Conservation (phyloP, 2,329 filamentous ascomycete species). For the Curvularia verruculosa region DNA sequence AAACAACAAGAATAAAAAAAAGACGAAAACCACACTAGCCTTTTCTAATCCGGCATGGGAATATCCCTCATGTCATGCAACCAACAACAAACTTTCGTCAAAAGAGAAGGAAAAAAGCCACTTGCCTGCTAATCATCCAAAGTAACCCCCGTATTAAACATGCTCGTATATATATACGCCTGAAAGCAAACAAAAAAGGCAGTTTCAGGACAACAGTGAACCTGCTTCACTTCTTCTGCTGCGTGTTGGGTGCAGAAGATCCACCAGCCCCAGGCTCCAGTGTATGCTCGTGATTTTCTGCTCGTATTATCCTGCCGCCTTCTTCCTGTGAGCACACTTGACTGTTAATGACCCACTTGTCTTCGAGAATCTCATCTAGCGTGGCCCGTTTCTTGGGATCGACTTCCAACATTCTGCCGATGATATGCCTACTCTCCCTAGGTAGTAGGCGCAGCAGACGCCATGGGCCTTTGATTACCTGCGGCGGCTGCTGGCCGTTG, state of each 20-base stretch:
- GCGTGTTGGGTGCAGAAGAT: constrained; percentile 38
- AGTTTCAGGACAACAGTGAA: too few species aligned
- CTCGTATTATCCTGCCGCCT: constrained; percentile 72
- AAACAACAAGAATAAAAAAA: neutral
- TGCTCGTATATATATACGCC: neutral
- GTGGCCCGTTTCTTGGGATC: constrained; percentile 82
- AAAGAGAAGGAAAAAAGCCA: neutral
- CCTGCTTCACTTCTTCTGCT: constrained; percentile 45
- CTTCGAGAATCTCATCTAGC: constrained; percentile 83
- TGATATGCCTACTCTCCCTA: constrained; percentile 85
- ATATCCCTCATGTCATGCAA: constrained; percentile 6
- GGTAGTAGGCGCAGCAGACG: constrained; percentile 85
- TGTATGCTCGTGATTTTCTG: constrained; percentile 80
- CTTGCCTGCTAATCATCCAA: constrained; percentile 11
- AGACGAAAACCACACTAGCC: neutral
- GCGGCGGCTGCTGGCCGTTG: constrained; percentile 55
- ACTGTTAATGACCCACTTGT: constrained; percentile 88
- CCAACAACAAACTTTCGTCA: constrained; percentile 5
- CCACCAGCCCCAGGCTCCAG: constrained; percentile 68
- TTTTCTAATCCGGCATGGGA: constrained; percentile 8
- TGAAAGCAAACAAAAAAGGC: neutral
- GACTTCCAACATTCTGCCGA: constrained; percentile 90
- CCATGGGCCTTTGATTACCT: constrained; percentile 89
- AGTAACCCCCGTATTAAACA: constrained; percentile 2
- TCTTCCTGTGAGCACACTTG: constrained; percentile 82